Conservation (phyloP, 768 basidiomycete genomes). For the Serpula lacrymans region DNA sequence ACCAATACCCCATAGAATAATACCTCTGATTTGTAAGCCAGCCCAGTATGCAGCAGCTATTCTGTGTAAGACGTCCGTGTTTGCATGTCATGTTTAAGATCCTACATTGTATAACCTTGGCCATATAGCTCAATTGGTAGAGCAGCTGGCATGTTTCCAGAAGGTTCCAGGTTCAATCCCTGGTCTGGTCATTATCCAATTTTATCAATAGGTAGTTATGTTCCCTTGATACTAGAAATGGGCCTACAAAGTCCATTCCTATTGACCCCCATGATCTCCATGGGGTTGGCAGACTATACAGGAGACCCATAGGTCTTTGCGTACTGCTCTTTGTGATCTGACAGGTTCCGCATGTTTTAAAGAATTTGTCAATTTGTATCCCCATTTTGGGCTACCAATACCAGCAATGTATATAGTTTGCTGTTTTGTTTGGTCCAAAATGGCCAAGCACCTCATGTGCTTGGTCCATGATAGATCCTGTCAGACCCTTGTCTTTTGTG, state of each 20-base stretch:
- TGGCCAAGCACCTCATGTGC: constrained; percentile 32
- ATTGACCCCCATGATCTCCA: constrained; percentile 21
- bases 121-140: too few relatives aligned
- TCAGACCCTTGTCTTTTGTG: constrained; percentile 6
- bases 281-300: constrained; percentile 15
- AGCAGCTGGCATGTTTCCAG: too few relatives aligned
- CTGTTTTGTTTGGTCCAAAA: constrained; percentile 23
- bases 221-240: constrained; percentile 7
- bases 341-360: constrained; percentile 20
- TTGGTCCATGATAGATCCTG: constrained; percentile 20
- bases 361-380: constrained; percentile 21
- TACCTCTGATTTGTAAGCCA: too few relatives aligned
- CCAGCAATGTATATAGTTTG: constrained; percentile 27
- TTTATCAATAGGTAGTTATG: constrained; percentile 23
- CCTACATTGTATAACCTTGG: too few relatives aligned
- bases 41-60: too few relatives aligned
- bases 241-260: constrained; percentile 27
- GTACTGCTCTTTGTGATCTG: constrained; percentile 17
- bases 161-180: too few relatives aligned
- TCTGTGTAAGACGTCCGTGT: too few relatives aligned
- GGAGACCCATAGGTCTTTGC: constrained; percentile 13
- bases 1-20: too few relatives aligned
- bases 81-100: too few relatives aligned
- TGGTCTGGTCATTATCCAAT: too few relatives aligned
- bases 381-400: constrained; percentile 33